Evolutionary conservation across 768 basidiomycete species (phyloP).

Genomic region (Pleurotus djamor): DNA sequence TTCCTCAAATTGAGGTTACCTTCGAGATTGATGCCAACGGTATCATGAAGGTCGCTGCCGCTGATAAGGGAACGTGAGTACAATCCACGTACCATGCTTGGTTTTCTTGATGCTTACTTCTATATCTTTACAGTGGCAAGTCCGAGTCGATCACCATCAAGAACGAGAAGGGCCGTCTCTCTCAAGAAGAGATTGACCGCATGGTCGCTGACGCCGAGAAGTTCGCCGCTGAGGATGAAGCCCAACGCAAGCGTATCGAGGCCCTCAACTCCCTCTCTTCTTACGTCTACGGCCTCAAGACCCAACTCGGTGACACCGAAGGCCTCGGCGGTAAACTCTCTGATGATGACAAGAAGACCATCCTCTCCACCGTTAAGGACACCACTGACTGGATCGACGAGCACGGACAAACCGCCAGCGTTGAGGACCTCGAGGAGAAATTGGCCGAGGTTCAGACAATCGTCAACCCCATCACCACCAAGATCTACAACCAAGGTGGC

Average conservation of each 20-base stretch:
- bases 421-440: constrained; percentile 93
- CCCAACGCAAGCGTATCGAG: constrained; percentile 80
- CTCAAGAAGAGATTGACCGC: constrained; percentile 89
- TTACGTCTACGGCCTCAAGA: constrained; percentile 85
- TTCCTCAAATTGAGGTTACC: constrained; percentile 95
- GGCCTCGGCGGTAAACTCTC: constrained; percentile 89
- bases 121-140: constrained; percentile 57
- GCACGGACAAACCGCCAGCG: constrained; percentile 69
- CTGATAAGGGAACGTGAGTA: constrained; percentile 90
- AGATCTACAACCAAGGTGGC: constrained; percentile 58
- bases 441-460: constrained; percentile 73
- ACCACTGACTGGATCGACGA: constrained; percentile 91
- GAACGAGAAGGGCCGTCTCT: constrained; percentile 93
- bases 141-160: constrained; percentile 90
- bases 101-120: background rate
- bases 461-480: constrained; percentile 84
- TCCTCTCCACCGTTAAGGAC: constrained; percentile 82
- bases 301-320: constrained; percentile 81
- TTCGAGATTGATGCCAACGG: constrained; percentile 96
- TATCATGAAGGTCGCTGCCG: constrained; percentile 91
- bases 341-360: constrained; percentile 81
- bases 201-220: constrained; percentile 96
- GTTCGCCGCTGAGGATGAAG: constrained; percentile 68
- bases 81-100: background rate
- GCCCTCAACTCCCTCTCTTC: constrained; percentile 80